Evolutionary conservation across 179 eudicot genomes (phyloP).

Genomic region (Silene vulgaris): DNA sequence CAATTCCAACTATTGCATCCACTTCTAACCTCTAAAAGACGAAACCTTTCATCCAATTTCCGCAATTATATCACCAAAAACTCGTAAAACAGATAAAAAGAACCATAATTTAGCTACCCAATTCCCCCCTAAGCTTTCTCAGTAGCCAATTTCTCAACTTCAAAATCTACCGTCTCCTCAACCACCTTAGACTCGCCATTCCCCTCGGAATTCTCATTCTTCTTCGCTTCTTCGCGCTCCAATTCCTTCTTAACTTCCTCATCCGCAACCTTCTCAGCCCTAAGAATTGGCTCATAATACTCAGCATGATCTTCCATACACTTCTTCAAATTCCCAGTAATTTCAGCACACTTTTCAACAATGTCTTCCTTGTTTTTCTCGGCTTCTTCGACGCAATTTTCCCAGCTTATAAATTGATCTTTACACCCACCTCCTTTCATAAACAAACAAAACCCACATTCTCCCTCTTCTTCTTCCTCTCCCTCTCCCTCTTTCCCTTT

Average conservation of each 20-base stretch:
- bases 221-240: slow-evolving; percentile 29
- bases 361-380: slow-evolving; percentile 55
- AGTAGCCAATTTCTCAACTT: slow-evolving; percentile 22
- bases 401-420: slow-evolving; percentile 57
- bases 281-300: slow-evolving; percentile 53
- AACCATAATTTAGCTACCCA: background rate
- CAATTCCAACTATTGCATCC: slow-evolving; percentile 17
- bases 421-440: slow-evolving; percentile 76
- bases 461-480: slow-evolving; percentile 57
- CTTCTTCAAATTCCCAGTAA: slow-evolving; percentile 47
- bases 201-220: background rate
- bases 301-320: slow-evolving; percentile 74
- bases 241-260: slow-evolving; percentile 41
- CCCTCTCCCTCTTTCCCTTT: slow-evolving; percentile 5
- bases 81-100: background rate
- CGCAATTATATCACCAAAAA: background rate
- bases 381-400: slow-evolving; percentile 54
- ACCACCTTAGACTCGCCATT: slow-evolving; percentile 22
- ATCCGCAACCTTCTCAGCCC: slow-evolving; percentile 57
- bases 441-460: slow-evolving; percentile 70
- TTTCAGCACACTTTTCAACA: slow-evolving; percentile 55
- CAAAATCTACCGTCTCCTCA: slow-evolving; percentile 26
- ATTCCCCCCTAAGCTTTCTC: slow-evolving; percentile 3
- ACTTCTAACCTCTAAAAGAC: slow-evolving; percentile 2
- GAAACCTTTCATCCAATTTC: slow-evolving; percentile 11